Conservation (phyloP, 495 filamentous ascomycete genomes). For the Ramalina peruviana region DNA sequence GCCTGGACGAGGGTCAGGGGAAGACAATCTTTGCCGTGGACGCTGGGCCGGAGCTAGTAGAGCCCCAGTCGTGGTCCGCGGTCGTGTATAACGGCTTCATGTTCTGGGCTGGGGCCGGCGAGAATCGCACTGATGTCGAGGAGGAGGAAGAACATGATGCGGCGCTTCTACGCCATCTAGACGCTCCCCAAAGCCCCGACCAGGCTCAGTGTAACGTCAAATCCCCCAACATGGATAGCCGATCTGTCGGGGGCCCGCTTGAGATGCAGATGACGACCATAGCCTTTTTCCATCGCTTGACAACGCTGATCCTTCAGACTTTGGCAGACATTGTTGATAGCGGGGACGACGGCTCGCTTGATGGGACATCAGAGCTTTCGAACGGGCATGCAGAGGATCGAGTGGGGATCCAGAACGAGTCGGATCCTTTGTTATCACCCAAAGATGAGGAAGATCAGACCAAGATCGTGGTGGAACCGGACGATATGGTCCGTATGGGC, state of each 20-base stretch:
- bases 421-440: conserved; percentile 10
- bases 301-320: conserved; percentile 52
- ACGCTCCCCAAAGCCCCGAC: conserved; percentile 21
- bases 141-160: conserved; percentile 24
- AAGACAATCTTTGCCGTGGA: conserved; percentile 25
- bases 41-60: conserved; percentile 36
- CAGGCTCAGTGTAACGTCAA: conserved; percentile 6
- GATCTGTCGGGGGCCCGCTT: background rate
- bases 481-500: conserved; percentile 67
- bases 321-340: conserved; percentile 55
- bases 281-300: conserved; percentile 84
- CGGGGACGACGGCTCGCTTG: conserved; percentile 20
- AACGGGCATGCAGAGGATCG: conserved; percentile 30
- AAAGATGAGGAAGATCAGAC: conserved; percentile 1
- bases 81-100: conserved; percentile 86
- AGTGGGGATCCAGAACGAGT: conserved; percentile 18
- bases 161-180: conserved; percentile 20
- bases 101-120: conserved; percentile 97
- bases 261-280: conserved; percentile 59
- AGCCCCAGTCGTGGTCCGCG: conserved; percentile 76
- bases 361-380: conserved; percentile 19
- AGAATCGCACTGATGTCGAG: conserved; percentile 44
- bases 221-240: conserved; percentile 16
- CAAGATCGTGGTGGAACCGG: conserved; percentile 20
- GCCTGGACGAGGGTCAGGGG: conserved; percentile 10